Evolutionary conservation across 1,284 basidiomycete genomes (phyloP).

Genomic region (Flammula alnicola): DNA sequence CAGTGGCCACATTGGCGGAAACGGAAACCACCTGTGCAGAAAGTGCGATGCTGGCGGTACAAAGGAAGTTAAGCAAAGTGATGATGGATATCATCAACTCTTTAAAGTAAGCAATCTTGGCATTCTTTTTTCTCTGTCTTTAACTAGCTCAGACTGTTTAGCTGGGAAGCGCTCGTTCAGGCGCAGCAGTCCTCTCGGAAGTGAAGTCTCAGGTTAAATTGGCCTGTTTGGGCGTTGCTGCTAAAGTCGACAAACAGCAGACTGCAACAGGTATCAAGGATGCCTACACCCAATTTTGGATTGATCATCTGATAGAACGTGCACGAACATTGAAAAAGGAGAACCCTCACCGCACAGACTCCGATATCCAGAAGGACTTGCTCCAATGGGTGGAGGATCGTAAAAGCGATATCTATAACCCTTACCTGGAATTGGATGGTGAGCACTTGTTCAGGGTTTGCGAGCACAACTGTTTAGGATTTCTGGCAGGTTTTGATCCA

Average conservation of each 20-base stretch:
- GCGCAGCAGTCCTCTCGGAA: slow-evolving; percentile 1
- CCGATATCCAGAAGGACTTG: slow-evolving; percentile 15
- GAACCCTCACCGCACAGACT: neutral
- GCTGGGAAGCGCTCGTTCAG: slow-evolving; percentile 13
- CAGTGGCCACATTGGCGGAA: slow-evolving; percentile 33
- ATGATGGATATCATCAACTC: slow-evolving; percentile 30
- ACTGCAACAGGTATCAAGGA: slow-evolving; percentile 35
- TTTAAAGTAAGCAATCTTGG: slow-evolving; percentile 21
- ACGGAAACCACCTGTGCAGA: slow-evolving; percentile 34
- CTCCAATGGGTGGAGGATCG: slow-evolving; percentile 14
- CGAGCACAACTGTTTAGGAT: neutral
- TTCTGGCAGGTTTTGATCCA: slow-evolving; percentile 23
- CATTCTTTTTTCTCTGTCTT: neutral
- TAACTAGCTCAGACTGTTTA: slow-evolving; percentile 4
- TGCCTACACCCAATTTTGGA: slow-evolving; percentile 33
- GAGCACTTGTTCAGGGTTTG: neutral
- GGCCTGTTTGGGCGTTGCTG: slow-evolving; percentile 26
- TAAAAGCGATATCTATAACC: slow-evolving; percentile 15
- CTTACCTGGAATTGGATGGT: slow-evolving; percentile 18
- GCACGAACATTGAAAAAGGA: slow-evolving; percentile 19
- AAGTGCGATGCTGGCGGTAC: slow-evolving; percentile 38
- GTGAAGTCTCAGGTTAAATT: slow-evolving; percentile 19
- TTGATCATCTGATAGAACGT: slow-evolving; percentile 29
- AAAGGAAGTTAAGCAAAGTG: slow-evolving; percentile 27
- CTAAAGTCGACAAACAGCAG: slow-evolving; percentile 26